Percentiles rank a stretch among this genome's conserved stretches.
phyloP scores from a whole-genome alignment of 257 asterid species.

The Jacaranda copaia region DNA sequence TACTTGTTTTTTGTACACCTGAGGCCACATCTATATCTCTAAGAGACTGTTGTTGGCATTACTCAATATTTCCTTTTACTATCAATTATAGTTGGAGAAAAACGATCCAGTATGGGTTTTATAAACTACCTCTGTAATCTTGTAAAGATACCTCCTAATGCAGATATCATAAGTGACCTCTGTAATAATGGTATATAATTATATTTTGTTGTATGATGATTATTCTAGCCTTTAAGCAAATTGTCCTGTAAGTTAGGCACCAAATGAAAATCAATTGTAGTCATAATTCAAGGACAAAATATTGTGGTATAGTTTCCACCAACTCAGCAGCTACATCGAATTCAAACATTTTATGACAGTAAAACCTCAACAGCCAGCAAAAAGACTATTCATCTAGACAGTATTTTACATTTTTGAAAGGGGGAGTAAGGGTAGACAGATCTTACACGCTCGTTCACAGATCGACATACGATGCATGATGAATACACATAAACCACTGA shows the following conservation, averaged over 20 bases:
- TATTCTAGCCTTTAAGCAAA: neutral
- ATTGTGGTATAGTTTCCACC: neutral
- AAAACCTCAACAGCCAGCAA: slow-evolving; percentile 27
- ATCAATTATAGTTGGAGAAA: slow-evolving; percentile 16
- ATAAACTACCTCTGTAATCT: slow-evolving; percentile 26
- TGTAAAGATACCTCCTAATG: slow-evolving; percentile 41
- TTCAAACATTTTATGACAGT: slow-evolving; percentile 20
- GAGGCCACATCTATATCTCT: slow-evolving; percentile 39
- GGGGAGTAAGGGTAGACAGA: slow-evolving; percentile 1
- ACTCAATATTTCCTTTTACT: slow-evolving; percentile 11
- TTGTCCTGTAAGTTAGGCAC: neutral
- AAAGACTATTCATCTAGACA: slow-evolving; percentile 23
- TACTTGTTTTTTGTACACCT: slow-evolving; percentile 24
- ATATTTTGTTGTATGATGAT: slow-evolving; percentile 20
- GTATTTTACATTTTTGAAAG: slow-evolving; percentile 1
- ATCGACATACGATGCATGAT: slow-evolving; percentile 89
- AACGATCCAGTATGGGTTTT: slow-evolving; percentile 15
- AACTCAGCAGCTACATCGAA: slow-evolving; percentile 17
- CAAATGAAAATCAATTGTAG: too few relatives aligned
- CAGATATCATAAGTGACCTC: slow-evolving; percentile 17
- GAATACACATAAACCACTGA: slow-evolving; percentile 85
- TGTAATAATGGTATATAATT: slow-evolving; percentile 40
- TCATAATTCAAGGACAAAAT: too few relatives aligned
- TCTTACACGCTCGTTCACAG: slow-evolving; percentile 44
- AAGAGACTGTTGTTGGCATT: slow-evolving; percentile 34